Evolutionary conservation across 2,329 filamentous ascomycete species (phyloP).

Genomic region (Alternaria panax): DNA sequence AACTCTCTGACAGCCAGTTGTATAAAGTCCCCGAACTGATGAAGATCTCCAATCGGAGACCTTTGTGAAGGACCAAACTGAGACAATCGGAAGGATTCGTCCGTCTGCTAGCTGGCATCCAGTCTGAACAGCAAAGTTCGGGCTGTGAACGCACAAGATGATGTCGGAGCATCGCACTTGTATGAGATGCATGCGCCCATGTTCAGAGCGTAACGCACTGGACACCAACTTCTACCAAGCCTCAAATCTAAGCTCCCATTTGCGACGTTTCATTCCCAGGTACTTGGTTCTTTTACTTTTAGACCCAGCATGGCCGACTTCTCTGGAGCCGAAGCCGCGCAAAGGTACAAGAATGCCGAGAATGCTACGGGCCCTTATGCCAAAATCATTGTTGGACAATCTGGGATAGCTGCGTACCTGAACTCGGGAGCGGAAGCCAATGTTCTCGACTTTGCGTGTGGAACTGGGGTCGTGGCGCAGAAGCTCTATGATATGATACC

Average conservation of each 20-base stretch:
- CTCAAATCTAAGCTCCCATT: too few species aligned
- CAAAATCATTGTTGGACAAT: constrained; percentile 19
- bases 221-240: background rate
- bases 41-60: background rate
- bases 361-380: constrained; percentile 30
- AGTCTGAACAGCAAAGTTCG: too few species aligned
- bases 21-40: background rate
- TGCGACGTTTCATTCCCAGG: background rate
- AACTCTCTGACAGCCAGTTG: background rate
- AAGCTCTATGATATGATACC: constrained; percentile 27
- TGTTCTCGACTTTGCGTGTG: constrained; percentile 37
- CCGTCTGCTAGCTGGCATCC: background rate
- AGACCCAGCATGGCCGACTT: background rate
- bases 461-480: constrained; percentile 33
- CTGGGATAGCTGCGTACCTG: constrained; percentile 1
- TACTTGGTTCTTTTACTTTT: too few species aligned
- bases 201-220: background rate
- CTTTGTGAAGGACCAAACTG: background rate
- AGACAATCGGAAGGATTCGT: background rate
- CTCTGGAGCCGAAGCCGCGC: constrained; percentile 16
- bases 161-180: background rate
- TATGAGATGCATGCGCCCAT: background rate
- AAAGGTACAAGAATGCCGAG: constrained; percentile 30
- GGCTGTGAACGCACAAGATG: background rate
- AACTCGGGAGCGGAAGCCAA: constrained; percentile 7